Evolutionary conservation across 2,329 filamentous ascomycete species (phyloP).

Genomic region (Scytalidium sp.): DNA sequence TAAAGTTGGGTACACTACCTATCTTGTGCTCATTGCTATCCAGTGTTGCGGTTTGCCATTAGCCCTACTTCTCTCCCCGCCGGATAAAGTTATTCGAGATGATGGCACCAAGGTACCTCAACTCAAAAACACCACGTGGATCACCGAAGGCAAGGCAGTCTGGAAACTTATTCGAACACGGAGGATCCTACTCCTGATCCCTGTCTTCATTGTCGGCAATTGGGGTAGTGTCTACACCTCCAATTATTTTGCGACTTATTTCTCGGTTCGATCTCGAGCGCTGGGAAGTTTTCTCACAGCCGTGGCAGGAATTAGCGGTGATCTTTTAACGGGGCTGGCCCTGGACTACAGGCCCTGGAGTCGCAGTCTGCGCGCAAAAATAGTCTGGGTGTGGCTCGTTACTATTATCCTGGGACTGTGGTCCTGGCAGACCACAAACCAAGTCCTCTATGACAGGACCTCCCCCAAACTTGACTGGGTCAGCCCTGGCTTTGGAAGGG

Average conservation of each 20-base stretch:
- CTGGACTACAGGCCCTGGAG: constrained; percentile 13
- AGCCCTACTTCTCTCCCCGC: constrained; percentile 57
- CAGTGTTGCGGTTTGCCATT: constrained; percentile 63
- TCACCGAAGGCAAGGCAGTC: constrained; percentile 57
- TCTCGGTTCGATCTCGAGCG: constrained; percentile 64
- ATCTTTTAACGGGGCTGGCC: constrained; percentile 56
- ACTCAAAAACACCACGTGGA: constrained; percentile 52
- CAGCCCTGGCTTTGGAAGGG: constrained; percentile 58
- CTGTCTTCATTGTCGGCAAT: constrained; percentile 65
- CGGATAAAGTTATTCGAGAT: constrained; percentile 58
- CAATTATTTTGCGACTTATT: constrained; percentile 58
- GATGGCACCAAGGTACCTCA: constrained; percentile 55
- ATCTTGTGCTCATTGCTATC: constrained; percentile 65
- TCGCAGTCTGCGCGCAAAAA: constrained; percentile 27
- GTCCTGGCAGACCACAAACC: constrained; percentile 45
- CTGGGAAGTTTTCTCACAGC: constrained; percentile 68
- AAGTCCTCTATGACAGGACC: constrained; percentile 40
- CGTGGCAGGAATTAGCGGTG: constrained; percentile 59
- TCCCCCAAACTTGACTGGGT: constrained; percentile 57
- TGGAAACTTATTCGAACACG: constrained; percentile 53
- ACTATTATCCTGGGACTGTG: constrained; percentile 54
- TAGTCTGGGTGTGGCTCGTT: constrained; percentile 60
- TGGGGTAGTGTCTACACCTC: constrained; percentile 52
- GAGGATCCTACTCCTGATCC: constrained; percentile 58
- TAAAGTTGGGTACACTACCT: constrained; percentile 66